Conservation (phyloP, 768 basidiomycete genomes). For the Amanita fuliginea region DNA sequence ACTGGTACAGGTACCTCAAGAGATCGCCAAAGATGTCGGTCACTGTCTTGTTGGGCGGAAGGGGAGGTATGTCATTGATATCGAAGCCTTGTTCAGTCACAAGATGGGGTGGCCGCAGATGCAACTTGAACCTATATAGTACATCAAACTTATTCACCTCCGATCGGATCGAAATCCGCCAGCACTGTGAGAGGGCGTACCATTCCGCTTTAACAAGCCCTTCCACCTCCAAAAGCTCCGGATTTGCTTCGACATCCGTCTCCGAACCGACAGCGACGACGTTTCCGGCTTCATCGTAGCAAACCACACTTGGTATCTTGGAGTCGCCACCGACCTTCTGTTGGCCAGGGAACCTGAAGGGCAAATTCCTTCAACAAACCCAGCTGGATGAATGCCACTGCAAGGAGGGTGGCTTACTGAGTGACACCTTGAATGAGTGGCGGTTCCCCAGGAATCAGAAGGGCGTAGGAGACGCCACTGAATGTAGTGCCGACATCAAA, state of each 20-base stretch:
- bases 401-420: conserved; percentile 11
- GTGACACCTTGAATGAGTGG: conserved; percentile 28
- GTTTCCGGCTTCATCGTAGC: conserved; percentile 3
- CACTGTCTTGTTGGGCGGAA: conserved; percentile 31
- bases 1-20: conserved; percentile 29
- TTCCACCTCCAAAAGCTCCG: neutral
- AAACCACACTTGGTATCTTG: conserved; percentile 6
- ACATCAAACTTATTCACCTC: too few species aligned
- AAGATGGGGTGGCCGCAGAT: conserved; percentile 2
- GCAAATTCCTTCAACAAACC: neutral
- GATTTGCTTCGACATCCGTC: neutral
- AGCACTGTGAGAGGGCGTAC: neutral
- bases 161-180: neutral
- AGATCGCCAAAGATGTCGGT: conserved; percentile 38
- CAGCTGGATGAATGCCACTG: conserved; percentile 3
- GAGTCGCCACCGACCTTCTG: neutral
- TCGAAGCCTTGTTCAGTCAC: conserved; percentile 1
- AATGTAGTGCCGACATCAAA: conserved; percentile 44
- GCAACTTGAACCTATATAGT: conserved; percentile 5
- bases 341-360: neutral
- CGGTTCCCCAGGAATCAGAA: conserved; percentile 22
- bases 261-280: conserved; percentile 1
- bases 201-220: neutral
- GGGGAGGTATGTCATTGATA: conserved; percentile 19
- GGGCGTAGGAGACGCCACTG: conserved; percentile 25